Base-by-base conservation (phyloP, 176 grass and related monocot genomes). In the Puya raimondii region DNA sequence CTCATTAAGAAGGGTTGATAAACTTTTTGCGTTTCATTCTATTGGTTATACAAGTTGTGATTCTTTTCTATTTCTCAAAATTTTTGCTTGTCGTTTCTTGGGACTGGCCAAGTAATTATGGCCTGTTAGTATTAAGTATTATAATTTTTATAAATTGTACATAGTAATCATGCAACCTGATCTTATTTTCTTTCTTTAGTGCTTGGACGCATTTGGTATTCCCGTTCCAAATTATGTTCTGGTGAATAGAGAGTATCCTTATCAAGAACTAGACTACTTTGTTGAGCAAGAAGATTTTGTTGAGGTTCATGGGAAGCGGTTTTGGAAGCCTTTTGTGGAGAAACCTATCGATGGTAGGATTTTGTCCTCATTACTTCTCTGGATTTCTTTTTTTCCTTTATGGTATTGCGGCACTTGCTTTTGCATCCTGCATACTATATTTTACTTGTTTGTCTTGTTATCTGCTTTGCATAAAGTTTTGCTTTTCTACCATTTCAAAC, bases 261-360 rank as follows among this genome's bases (percentile, higher is more conserved):
- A 85, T 81, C 84, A 96, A 96, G 88, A 96, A 48, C 68, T 96
- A 79, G 83, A 83, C 29, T 87, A 89, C 51, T 96, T 96, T 81
- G 54, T 79, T 17, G 93, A 96, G 79, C 84, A 96, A 81, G 93
- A 96, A 75, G 88, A 96, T 85, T 96, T 85, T 80, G 76, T 96
- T 66, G 93, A 96, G 72, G 79, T 96, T 75, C 86, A 72, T 47
- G 93, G 93, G 11, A 92, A 87, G 52, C 85, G 76, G 7, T 96
- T 96, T 79, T 87, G 53, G 51, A 96, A 96, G 70, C 93, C 88
- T 74, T 96, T 96, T 11, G 93, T 96, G 76, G 93, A 96, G 81
- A 96, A 96, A 87, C 88, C 93, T 72, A 81, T 92, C 17, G 73
- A 92, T 77, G 93, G 93, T 96, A 91, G 79, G n/a, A 80, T 23